Evolutionary conservation across 257 asterid species (phyloP), one percentile per base, ranked within the genome.

Genomic region (Dorcoceras hygrometricum): DNA sequence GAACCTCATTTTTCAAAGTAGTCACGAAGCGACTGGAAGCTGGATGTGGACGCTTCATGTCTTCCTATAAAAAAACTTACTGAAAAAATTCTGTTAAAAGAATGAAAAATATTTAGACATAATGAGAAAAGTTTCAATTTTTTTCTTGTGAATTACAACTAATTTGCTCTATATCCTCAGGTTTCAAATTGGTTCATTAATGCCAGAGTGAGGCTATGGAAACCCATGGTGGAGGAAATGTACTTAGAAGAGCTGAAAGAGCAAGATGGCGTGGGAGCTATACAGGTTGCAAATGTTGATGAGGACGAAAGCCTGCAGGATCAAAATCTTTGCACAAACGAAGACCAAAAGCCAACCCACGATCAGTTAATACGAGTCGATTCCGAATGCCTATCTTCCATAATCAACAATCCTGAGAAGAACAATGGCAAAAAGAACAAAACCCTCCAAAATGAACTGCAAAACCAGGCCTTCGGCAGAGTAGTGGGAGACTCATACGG

Each of bases 221-320:
- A 93, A 31, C 98, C 98, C n/a, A 93, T 93, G 98, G 97, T 93
- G 65, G 98, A 93, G 72, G 96, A 93, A 73, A 93, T 93, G 98
- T 93, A 93, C 70, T 27, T 81, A 9, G 95, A 93, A 68, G 99
- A 93, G 79, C 79, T 71, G 0, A 92, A 92, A 54, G 98, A 86
- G 34, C 61, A 66, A 2, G 84, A 83, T 14, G 84, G 61, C 32
- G 39, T 58, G 24, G 73, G 68, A 48, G 65, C 71, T 23, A 36
- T 54, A 14, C 73, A 67, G 60, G 77, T 59, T 57, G 56, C 56
- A 36, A 72, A 75, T 14, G 66, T 31, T 16, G 80, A 59, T 23
- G 72, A 70, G 4, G 61, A 29, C 12, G 70, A 26, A n/a, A 53
- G 26, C n/a, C 23, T 19, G 19, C 32, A 16, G 50, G 57, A 76